These are phyloP conservation scores for Magnaporthales sp. DNA, from an alignment of 2,329 filamentous ascomycete genomes.

Conservation along the genomic window DNA sequence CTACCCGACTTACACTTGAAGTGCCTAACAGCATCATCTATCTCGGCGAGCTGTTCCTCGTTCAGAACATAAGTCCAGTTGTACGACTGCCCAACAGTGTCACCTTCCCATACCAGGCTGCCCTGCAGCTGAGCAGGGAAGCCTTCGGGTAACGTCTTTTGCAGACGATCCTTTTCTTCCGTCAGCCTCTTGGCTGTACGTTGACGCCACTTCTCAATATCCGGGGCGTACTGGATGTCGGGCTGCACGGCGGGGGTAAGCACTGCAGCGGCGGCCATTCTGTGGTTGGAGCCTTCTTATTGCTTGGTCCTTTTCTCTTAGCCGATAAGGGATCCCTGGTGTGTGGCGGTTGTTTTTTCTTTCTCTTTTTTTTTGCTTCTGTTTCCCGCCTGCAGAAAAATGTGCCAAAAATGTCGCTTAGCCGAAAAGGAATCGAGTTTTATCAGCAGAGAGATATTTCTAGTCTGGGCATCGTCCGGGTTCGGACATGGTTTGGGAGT, in stretches of 20 bases:
- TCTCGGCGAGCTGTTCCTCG: conserved; percentile 37
- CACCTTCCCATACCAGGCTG: conserved; percentile 49
- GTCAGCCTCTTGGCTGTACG: conserved; percentile 35
- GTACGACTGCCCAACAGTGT: conserved; percentile 34
- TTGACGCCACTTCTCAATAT: conserved; percentile 42
- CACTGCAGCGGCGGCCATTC: neutral
- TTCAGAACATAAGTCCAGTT: conserved; percentile 45
- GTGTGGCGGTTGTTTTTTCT: too few relatives aligned
- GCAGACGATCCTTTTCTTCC: conserved; percentile 24
- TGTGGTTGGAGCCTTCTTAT: neutral
- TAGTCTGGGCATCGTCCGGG: neutral
- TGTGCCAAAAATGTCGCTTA: neutral
- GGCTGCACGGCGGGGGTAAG: conserved; percentile 36
- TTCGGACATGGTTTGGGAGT: too few relatives aligned
- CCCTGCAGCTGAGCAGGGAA: conserved; percentile 41
- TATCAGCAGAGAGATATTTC: neutral
- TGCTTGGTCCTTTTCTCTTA: neutral
- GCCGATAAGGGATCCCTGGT: neutral
- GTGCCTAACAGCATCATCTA: conserved; percentile 30
- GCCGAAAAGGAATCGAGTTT: neutral
- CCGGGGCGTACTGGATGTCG: conserved; percentile 49
- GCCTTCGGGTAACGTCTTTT: conserved; percentile 32
- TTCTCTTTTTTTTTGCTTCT: too few relatives aligned
- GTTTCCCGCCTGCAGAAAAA: neutral
- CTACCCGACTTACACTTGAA: conserved; percentile 27